Percentiles rank a stretch among this genome's conserved stretches.
Conservation (phyloP, 345 rosid genomes). For the Populus alba region DNA sequence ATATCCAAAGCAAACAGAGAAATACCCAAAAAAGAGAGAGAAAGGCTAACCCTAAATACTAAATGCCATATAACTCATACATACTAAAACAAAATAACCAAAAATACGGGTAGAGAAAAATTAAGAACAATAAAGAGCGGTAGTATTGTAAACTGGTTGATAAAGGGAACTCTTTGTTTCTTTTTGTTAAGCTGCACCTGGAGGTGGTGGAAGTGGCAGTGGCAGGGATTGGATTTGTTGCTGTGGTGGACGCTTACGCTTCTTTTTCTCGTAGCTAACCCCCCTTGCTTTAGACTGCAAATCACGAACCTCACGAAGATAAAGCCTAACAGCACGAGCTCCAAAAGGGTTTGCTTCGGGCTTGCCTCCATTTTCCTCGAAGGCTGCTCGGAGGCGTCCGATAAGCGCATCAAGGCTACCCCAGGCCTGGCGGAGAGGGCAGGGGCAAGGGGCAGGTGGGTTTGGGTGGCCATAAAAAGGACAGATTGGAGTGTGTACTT, state of each 20-base stretch:
- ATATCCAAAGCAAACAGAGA: conserved; percentile 16
- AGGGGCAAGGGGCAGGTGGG: conserved; percentile 39
- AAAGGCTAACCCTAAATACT: conserved; percentile 22
- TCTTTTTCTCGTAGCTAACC: conserved; percentile 36
- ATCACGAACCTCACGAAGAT: conserved; percentile 33
- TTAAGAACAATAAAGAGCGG: background rate
- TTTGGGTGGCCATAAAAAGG: conserved; percentile 39
- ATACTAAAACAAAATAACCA: background rate
- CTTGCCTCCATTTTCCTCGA: conserved; percentile 31
- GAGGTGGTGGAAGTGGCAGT: conserved; percentile 21
- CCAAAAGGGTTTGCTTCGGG: conserved; percentile 35
- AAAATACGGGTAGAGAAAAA: background rate
- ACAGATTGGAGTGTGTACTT: conserved; percentile 34
- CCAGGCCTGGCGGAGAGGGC: conserved; percentile 42
- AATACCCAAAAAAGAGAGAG: background rate
- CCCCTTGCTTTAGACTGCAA: conserved; percentile 34
- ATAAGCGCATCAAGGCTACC: conserved; percentile 32
- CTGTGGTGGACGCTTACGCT: conserved; percentile 33
- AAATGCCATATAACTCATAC: conserved; percentile 3
- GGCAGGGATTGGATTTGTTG: conserved; percentile 39
- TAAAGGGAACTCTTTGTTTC: background rate
- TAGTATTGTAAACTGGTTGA: background rate
- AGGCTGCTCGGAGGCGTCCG: conserved; percentile 33
- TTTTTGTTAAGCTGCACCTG: conserved; percentile 36
- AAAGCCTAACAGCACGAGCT: conserved; percentile 34